Conservation (phyloP, 495 filamentous ascomycete genomes). For the Podospora pseudopauciseta region DNA sequence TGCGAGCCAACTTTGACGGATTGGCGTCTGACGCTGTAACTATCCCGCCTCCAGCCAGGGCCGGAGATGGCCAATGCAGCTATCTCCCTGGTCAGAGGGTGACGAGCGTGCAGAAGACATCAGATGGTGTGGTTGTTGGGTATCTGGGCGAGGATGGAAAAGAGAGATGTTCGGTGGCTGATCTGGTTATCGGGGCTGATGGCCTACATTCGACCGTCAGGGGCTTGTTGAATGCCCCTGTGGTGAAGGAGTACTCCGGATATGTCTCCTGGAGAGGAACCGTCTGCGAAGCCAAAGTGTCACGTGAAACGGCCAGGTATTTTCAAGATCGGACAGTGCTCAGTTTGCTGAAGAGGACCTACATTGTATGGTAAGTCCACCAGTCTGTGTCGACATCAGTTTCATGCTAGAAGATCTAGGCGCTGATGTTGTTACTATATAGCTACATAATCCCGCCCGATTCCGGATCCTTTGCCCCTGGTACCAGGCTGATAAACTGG, state of each 20-base stretch:
- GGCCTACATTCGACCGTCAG: constrained; percentile 49
- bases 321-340: constrained; percentile 24
- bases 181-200: constrained; percentile 51
- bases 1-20: constrained; percentile 51
- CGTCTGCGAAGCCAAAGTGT: constrained; percentile 36
- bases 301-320: constrained; percentile 27
- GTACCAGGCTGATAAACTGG: constrained; percentile 45
- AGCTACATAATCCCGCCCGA: constrained; percentile 49
- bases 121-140: constrained; percentile 27
- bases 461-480: constrained; percentile 36
- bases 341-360: constrained; percentile 12
- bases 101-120: constrained; percentile 32
- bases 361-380: constrained; percentile 23
- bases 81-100: constrained; percentile 45
- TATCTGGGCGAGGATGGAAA: constrained; percentile 22
- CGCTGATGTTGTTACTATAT: neutral
- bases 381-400: neutral
- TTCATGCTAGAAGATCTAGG: neutral
- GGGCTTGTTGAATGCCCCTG: constrained; percentile 34
- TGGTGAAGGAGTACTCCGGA: constrained; percentile 45
- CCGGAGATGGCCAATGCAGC: constrained; percentile 32
- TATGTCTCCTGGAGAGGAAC: constrained; percentile 52
- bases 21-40: constrained; percentile 27
- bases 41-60: constrained; percentile 18
- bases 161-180: constrained; percentile 27